phyloP scores from a whole-genome alignment of 225 moss, liverwort and hornwort genomes.

The Polytrichum commune region DNA sequence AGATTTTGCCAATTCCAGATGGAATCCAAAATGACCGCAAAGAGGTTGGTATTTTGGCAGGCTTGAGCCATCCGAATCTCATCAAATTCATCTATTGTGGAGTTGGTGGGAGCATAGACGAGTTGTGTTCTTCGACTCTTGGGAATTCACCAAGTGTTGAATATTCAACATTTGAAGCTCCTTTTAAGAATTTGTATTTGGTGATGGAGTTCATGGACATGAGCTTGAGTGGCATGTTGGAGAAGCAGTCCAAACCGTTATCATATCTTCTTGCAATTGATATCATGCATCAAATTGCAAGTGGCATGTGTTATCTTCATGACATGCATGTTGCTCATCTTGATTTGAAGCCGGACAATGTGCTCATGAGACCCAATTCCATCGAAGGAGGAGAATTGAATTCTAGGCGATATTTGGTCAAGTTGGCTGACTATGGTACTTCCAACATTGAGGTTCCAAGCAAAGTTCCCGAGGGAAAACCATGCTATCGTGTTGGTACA shows the following conservation, averaged over 20 bases:
- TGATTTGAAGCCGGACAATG: conserved; percentile 22
- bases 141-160: no score
- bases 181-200: conserved; percentile 1
- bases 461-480: background rate
- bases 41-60: conserved; percentile 11
- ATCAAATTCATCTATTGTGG: conserved; percentile 23
- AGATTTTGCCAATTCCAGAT: conserved; percentile 2
- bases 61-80: conserved; percentile 13
- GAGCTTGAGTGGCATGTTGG: conserved; percentile 8
- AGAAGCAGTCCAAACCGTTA: background rate
- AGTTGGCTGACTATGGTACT: conserved; percentile 19
- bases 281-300: conserved; percentile 22
- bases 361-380: conserved; percentile 6
- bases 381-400: background rate
- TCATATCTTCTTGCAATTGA: conserved; percentile 12
- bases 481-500: conserved; percentile 5
- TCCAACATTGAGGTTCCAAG: conserved; percentile 17
- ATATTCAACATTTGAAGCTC: no score
- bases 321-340: conserved; percentile 17
- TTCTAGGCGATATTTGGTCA: conserved; percentile 1
- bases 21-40: conserved; percentile 1
- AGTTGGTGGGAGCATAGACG: background rate
- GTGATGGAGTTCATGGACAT: conserved; percentile 23
- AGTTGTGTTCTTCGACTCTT: background rate
- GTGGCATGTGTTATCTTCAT: conserved; percentile 20